Evolutionary conservation across 2,329 filamentous ascomycete species (phyloP).

Genomic region (Plectosphaerella sp.): DNA sequence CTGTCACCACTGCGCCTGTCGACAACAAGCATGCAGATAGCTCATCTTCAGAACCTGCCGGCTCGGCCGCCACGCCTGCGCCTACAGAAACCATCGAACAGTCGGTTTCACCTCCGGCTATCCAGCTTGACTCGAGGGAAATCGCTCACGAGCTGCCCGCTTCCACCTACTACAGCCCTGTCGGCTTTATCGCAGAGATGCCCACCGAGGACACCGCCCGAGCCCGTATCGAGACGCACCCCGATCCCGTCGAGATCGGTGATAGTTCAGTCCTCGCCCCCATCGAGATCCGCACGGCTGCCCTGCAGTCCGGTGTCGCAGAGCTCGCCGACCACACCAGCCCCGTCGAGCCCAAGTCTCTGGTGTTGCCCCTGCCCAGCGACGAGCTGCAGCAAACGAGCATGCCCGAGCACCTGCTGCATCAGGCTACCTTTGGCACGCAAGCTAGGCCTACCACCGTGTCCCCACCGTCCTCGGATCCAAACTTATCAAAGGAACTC

Average conservation of each 20-base stretch:
- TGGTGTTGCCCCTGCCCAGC: neutral
- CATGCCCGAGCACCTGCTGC: constrained; percentile 7
- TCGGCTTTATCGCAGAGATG: constrained; percentile 44
- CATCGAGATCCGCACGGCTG: constrained; percentile 22
- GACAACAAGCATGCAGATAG: neutral
- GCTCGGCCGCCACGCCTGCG: constrained; percentile 2
- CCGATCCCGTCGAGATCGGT: constrained; percentile 39
- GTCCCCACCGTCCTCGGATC: neutral
- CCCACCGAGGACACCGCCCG: constrained; percentile 35
- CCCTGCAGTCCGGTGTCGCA: constrained; percentile 19
- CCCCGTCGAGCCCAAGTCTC: constrained; percentile 18
- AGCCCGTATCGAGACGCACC: constrained; percentile 36
- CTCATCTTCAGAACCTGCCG: neutral
- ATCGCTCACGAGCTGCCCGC: constrained; percentile 25
- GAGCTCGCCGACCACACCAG: constrained; percentile 33
- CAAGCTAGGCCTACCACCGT: constrained; percentile 6
- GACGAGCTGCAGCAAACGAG: constrained; percentile 11
- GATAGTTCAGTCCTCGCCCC: constrained; percentile 31
- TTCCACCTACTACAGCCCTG: constrained; percentile 27
- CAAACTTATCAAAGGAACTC: neutral
- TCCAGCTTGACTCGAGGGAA: constrained; percentile 29
- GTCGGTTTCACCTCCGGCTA: neutral
- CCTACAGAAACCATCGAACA: neutral
- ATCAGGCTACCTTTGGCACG: constrained; percentile 12
- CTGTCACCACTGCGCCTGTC: constrained; percentile 5